Evolutionary conservation across 2,329 filamentous ascomycete genomes (phyloP), one percentile per base, ranked within the genome.

Genomic region (Aureobasidium namibiae): DNA sequence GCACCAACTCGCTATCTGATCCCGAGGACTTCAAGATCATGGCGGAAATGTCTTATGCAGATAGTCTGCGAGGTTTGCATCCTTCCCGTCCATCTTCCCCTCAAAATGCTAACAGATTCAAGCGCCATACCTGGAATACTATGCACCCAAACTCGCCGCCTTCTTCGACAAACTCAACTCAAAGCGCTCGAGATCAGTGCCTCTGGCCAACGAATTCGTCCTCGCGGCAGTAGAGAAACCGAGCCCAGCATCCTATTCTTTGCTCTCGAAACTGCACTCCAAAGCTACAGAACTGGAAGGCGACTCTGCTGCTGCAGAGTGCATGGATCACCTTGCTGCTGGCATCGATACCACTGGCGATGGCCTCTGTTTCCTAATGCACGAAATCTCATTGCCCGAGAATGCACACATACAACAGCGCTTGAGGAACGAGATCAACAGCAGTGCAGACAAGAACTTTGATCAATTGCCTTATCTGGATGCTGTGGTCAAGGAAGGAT

Each of bases 301-400:
- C 3, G 21, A 60, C 4, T 53, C 49, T 31, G 54, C 61, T 11
- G 39, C 61, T 2, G 61, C 85, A 21, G 86, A 89, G 70, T 87
- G 83, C 65, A 79, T 87, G 60, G 86, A 89, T 65, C 86, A 89
- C 68, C 84, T 89, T 82, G 83, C 81, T 0, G 86, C 86, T 0
- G 86, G 86, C 0, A 87, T 89, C 61, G 86, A 89, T 65, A 89
- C 86, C 0, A 88, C 86, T 0, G 85, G 85, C 16, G 86, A 89
- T 64, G 84, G 78, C 0, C 74, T 89, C 0, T 88, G 84, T 66
- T 88, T 88, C 66, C 74, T 89, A 13, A 85, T 89, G 82, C 86
- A 85, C 79, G 81, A 88, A 67, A 75, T 89, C 2, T 89, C 86
- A 1, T 81, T 82, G 63, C 82, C 83, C 1, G 70, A 76, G 14